phyloP scores from a whole-genome alignment of 768 basidiomycete species.

The Austroboletus festivus region DNA sequence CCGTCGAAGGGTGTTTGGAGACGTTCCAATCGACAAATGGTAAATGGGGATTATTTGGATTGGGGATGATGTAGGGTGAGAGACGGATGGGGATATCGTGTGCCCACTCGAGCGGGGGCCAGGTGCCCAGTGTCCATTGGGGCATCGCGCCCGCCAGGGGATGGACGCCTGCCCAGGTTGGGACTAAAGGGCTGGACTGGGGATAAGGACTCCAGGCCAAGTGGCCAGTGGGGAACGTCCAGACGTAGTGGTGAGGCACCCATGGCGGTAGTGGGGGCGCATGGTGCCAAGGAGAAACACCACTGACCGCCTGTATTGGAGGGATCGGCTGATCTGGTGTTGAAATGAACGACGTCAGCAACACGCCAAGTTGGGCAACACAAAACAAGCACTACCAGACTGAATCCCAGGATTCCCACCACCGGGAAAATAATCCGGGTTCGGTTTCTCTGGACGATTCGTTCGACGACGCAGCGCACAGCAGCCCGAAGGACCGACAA shows the following conservation, averaged over 20 bases:
- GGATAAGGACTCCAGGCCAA: slow-evolving; percentile 28
- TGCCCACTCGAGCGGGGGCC: slow-evolving; percentile 27
- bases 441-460: slow-evolving; percentile 2
- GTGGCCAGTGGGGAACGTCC: slow-evolving; percentile 23
- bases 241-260: slow-evolving; percentile 21
- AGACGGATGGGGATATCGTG: slow-evolving; percentile 22
- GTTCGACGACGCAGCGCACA: slow-evolving; percentile 6
- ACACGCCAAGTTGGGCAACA: no score
- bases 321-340: slow-evolving; percentile 5
- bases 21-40: slow-evolving; percentile 38
- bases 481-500: slow-evolving; percentile 13
- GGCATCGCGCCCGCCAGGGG: slow-evolving; percentile 24
- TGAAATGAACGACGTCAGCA: slow-evolving; percentile 5
- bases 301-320: not conserved
- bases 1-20: slow-evolving; percentile 30
- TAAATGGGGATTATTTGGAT: slow-evolving; percentile 27
- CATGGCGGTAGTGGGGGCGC: slow-evolving; percentile 11
- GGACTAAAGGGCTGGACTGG: slow-evolving; percentile 8
- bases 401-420: slow-evolving; percentile 22
- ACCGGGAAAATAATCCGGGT: slow-evolving; percentile 14
- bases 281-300: slow-evolving; percentile 1
- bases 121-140: slow-evolving; percentile 26
- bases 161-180: slow-evolving; percentile 19
- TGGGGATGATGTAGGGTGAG: slow-evolving; percentile 29
- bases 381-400: slow-evolving; percentile 14